phyloP scores from a whole-genome alignment of 1,284 basidiomycete genomes.

The Naganishia albida region DNA sequence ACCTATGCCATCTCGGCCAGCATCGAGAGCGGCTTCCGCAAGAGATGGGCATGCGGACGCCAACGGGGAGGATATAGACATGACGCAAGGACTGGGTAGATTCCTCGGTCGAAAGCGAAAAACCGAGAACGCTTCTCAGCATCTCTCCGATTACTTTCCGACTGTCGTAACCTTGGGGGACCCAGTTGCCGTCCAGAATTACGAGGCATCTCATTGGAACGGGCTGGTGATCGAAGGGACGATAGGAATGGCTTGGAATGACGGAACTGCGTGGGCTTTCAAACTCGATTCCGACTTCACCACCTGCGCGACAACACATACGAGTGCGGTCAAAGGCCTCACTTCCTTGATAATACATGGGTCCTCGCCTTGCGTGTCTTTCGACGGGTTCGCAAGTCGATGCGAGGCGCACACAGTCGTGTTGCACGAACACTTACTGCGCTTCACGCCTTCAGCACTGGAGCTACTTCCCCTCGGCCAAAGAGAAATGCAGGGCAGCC shows the following conservation, averaged over 20 bases:
- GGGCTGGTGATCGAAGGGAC: not conserved
- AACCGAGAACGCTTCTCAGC: slow-evolving; percentile 4
- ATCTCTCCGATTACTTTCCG: slow-evolving; percentile 21
- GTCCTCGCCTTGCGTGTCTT: not conserved
- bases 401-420: not conserved
- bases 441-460: not conserved
- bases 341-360: not conserved
- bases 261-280: slow-evolving; percentile 2
- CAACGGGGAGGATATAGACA: not conserved
- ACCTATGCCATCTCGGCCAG: slow-evolving; percentile 14
- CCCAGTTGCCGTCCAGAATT: not conserved
- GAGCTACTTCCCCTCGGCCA: not conserved
- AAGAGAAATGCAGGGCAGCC: not conserved
- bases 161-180: not conserved
- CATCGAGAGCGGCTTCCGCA: slow-evolving; percentile 12
- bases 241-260: not conserved
- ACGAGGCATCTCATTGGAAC: not conserved
- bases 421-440: not conserved
- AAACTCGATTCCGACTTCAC: not conserved
- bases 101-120: slow-evolving; percentile 23
- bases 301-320: not conserved
- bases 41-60: slow-evolving; percentile 1
- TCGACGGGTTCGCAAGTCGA: not conserved
- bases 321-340: not conserved
- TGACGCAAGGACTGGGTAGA: slow-evolving; percentile 8